Base-by-base conservation (phyloP, 2,329 filamentous ascomycete species). In the Alternaria gaisen region DNA sequence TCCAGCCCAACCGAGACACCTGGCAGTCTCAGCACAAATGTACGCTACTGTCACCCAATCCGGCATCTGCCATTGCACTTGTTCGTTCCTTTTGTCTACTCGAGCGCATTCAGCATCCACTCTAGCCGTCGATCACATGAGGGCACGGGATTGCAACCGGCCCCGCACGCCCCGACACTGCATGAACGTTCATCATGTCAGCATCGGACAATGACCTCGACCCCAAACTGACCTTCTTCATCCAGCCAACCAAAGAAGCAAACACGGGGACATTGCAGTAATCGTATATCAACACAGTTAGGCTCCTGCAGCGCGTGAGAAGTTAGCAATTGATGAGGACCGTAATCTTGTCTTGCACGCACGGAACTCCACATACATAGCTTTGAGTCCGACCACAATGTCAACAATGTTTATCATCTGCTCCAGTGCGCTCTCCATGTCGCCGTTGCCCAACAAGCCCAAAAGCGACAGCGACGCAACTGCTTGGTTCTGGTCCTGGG, bases 401-500 rank as follows among this genome's bases (percentile, higher is more conserved):
- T 55, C 43, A 58, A 42, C 34, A 50, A 56, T 60, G 28, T 61
- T 58, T 54, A 28, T 26, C 57, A 36, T 18, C 53, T 42, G 36
- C 58, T 32, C 28, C 22, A 22, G 26, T 4, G 4, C 34, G 22
- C 14, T 38, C 30, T 54, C 53, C 41, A 67, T 68, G 62, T 60
- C 63, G 46, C 58, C 63, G 9, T 24, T 43, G 26, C 38, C 24
- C 43, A 46, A 47, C 5, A 34, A 44, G 18, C 52, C 47, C 14
- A 46, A 64, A 53, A 57, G 60, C 16, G 58, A 66, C 16, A 47
- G 50, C 20, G 38, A 65, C 41, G 43, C 64, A 28, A 48, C 38
- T 36, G 32, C 43, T 55, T 65, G 60, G 64, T 66, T 66, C 30
- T 68, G 63, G 61, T 60, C 55, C 26, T 68, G 60, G 61, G 60